A percentile compares a stretch with the other conserved stretches of the same genome.
These are phyloP conservation scores for Rhytidhysteron rufulum DNA, from an alignment of 2,329 filamentous ascomycete species.

Conservation along the genomic window DNA sequence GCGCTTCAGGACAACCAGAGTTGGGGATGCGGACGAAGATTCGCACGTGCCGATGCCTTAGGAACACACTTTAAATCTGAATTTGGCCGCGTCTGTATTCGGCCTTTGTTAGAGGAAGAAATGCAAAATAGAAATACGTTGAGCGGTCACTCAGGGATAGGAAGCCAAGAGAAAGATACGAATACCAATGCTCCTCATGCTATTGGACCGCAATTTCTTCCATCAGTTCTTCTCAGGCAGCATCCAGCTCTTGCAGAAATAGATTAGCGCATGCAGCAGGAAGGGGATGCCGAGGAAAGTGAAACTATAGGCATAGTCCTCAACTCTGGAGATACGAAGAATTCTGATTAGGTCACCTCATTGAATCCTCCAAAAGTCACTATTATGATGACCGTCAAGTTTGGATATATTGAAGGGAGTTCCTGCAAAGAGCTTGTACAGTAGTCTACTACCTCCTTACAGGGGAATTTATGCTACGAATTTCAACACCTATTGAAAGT, in stretches of 20 bases:
- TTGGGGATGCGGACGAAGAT: slow-evolving; percentile 91
- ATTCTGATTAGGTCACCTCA: no score
- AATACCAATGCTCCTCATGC: slow-evolving; percentile 32
- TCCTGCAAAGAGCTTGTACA: no score
- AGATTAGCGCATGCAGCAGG: slow-evolving; percentile 75
- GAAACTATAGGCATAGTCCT: no score
- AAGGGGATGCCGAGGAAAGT: slow-evolving; percentile 56
- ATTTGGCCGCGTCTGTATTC: slow-evolving; percentile 93
- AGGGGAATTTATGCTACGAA: no score
- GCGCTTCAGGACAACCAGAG: slow-evolving; percentile 76
- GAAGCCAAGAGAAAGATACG: slow-evolving; percentile 55
- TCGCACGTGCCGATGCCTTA: slow-evolving; percentile 91
- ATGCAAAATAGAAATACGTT: slow-evolving; percentile 70
- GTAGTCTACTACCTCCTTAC: no score
- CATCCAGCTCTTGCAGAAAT: slow-evolving; percentile 90
- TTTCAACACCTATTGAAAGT: no score
- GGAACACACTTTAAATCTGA: slow-evolving; percentile 94
- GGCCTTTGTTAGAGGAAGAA: slow-evolving; percentile 94
- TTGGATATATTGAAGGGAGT: no score
- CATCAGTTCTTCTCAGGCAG: slow-evolving; percentile 84
- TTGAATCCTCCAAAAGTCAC: no score
- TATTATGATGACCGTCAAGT: no score
- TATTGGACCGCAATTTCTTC: slow-evolving; percentile 55
- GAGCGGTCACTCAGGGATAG: no score
- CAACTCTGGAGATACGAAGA: no score